phyloP scores from a whole-genome alignment of 2,329 filamentous ascomycete species.

The Calonectria hawksworthii region DNA sequence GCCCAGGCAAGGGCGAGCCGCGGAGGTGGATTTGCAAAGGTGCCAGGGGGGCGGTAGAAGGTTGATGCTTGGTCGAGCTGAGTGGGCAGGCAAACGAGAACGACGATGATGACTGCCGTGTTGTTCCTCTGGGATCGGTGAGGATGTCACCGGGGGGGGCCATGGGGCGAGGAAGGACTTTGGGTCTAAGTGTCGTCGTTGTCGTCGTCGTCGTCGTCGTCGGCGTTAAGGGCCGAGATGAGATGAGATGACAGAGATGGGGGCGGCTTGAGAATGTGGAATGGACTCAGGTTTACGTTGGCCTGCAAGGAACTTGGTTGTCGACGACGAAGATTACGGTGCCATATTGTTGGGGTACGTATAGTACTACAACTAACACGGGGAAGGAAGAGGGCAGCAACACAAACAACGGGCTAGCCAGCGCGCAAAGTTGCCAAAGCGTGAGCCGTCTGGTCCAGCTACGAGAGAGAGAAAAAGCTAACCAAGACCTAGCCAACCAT shows the following conservation, averaged over 20 bases:
- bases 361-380: neutral
- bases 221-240: slow-evolving; percentile 5
- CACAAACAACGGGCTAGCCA: neutral
- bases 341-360: neutral
- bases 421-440: neutral
- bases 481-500: neutral
- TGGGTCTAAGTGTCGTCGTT: neutral
- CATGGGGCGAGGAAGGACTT: neutral
- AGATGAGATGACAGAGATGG: neutral
- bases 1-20: slow-evolving; percentile 14
- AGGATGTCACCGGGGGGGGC: neutral
- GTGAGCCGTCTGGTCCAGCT: neutral
- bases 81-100: neutral
- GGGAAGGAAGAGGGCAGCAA: neutral
- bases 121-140: neutral
- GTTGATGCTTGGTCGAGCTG: neutral
- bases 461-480: neutral
- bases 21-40: slow-evolving; percentile 7
- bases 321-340: neutral
- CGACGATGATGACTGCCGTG: neutral
- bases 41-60: neutral
- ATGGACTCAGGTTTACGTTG: slow-evolving; percentile 2
- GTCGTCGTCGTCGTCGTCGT: neutral
- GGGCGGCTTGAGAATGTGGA: neutral
- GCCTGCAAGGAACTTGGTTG: slow-evolving; percentile 16